Base-by-base conservation (phyloP, 2,329 filamentous ascomycete species). In the Pseudopithomyces maydicus region DNA sequence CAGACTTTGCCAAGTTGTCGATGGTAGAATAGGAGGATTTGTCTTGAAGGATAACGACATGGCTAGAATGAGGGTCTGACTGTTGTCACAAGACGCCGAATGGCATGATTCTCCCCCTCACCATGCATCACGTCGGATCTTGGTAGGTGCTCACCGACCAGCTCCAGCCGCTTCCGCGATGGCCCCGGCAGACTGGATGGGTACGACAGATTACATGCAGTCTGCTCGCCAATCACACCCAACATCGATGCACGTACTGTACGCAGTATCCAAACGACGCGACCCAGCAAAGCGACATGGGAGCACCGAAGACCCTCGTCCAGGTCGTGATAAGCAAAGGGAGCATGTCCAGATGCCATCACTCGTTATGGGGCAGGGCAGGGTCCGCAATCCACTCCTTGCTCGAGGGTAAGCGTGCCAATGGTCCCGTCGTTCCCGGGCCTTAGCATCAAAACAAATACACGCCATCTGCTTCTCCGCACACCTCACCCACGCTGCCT, bases 401-500 rank as follows among this genome's bases (percentile, higher is more conserved):
- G 47, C 47, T 26, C 36, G 12, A 29, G 15, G 15, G 15, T 32
- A 50, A 50, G 36, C 35, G 36, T 50, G 47, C 36, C 47, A 42
- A 42, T 50, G 35, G 47, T 35, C 17, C 36, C 12, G 35, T 7
- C 14, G n/a, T 15, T 33, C 11, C 42, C 22, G 10, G 22, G 20
- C 19, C 20, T 23, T 49, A n/a, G 35, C 22, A 29, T 22, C 35
- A 41, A 50, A 50, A 32, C 47, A 50, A 42, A 51, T 42, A 29
- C 38, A 49, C 32, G 38, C 48, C 20, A 23, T 33, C 47, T 20
- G 22, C 29, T 50, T 42, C 48, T 42, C 48, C 48, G 23, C 48
- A 51, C 38, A 38, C 38, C n/a, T 39, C 26, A 39, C 26, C 36
- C 38, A 42, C 47, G 48, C 48, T 41, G 48, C 36, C 42, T 33